A percentile compares a stretch with the other conserved stretches of the same genome.
Conservation (phyloP, 1,284 basidiomycete genomes). For the Retiboletus fuscus region DNA sequence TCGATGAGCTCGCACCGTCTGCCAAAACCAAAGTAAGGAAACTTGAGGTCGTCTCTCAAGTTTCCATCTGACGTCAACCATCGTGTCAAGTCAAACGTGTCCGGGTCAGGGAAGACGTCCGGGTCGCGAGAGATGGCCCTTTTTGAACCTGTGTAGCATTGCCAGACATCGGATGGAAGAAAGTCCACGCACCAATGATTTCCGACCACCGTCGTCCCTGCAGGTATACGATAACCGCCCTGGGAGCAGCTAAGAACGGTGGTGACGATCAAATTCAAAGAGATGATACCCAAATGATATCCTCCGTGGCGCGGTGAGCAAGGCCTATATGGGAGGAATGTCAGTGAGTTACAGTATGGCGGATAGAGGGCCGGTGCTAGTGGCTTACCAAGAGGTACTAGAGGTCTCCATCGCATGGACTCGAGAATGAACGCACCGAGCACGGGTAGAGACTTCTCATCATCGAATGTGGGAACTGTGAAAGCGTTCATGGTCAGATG, state of each 20-base stretch:
- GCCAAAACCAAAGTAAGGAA: slow-evolving; percentile 31
- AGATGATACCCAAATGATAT: slow-evolving; percentile 23
- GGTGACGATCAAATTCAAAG: background rate
- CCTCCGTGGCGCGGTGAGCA: slow-evolving; percentile 28
- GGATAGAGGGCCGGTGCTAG: background rate
- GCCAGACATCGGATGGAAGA: background rate
- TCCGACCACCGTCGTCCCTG: slow-evolving; percentile 25
- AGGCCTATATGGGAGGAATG: slow-evolving; percentile 1
- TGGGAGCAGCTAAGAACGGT: slow-evolving; percentile 14
- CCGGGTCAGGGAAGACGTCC: slow-evolving; percentile 28
- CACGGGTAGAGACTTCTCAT: slow-evolving; percentile 17
- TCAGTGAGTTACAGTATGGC: background rate
- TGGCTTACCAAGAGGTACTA: slow-evolving; percentile 16
- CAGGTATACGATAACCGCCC: slow-evolving; percentile 30
- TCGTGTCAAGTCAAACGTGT: slow-evolving; percentile 25
- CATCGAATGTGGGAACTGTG: slow-evolving; percentile 27
- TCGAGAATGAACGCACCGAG: slow-evolving; percentile 33
- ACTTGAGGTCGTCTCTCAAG: slow-evolving; percentile 23
- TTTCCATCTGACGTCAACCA: slow-evolving; percentile 24
- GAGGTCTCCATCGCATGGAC: slow-evolving; percentile 28
- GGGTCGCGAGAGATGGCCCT: slow-evolving; percentile 33
- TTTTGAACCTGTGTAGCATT: background rate
- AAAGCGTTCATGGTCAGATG: background rate
- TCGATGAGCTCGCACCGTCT: slow-evolving; percentile 18
- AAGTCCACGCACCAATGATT: slow-evolving; percentile 23